Conservation (phyloP, 2,329 filamentous ascomycete genomes). For the Sarocladium kiliense region DNA sequence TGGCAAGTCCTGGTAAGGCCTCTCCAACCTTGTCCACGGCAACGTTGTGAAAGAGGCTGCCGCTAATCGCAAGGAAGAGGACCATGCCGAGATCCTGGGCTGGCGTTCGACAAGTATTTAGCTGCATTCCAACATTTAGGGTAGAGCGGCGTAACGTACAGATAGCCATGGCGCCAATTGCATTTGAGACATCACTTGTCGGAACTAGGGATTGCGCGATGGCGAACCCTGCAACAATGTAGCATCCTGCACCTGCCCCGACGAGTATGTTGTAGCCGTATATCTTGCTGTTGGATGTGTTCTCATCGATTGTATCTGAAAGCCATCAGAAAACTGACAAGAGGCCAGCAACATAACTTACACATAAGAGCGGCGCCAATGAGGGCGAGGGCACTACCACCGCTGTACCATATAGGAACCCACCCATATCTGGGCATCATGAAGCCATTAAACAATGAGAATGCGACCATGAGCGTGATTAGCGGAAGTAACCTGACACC, state of each 20-base stretch:
- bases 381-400: slow-evolving; percentile 25
- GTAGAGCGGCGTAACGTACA: slow-evolving; percentile 11
- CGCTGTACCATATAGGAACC: slow-evolving; percentile 32
- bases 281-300: slow-evolving; percentile 20
- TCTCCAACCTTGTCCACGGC: slow-evolving; percentile 4
- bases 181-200: slow-evolving; percentile 22
- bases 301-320: slow-evolving; percentile 20
- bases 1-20: slow-evolving; percentile 6
- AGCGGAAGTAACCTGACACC: slow-evolving; percentile 34
- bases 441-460: slow-evolving; percentile 28
- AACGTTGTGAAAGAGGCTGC: slow-evolving; percentile 25
- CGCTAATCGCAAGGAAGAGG: slow-evolving; percentile 25
- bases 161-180: slow-evolving; percentile 29
- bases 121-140: neutral
- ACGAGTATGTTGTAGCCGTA: slow-evolving; percentile 32
- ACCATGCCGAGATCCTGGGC: slow-evolving; percentile 24
- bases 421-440: slow-evolving; percentile 28
- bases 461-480: slow-evolving; percentile 28
- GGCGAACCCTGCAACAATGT: slow-evolving; percentile 29
- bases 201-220: slow-evolving; percentile 28
- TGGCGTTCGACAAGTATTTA: neutral
- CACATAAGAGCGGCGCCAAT: slow-evolving; percentile 28
- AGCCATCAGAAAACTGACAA: neutral
- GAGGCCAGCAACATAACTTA: slow-evolving; percentile 11
- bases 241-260: slow-evolving; percentile 32